Base-by-base conservation (phyloP, 371 early-diverging fungal genomes). In the Mucor lusitanicus region DNA sequence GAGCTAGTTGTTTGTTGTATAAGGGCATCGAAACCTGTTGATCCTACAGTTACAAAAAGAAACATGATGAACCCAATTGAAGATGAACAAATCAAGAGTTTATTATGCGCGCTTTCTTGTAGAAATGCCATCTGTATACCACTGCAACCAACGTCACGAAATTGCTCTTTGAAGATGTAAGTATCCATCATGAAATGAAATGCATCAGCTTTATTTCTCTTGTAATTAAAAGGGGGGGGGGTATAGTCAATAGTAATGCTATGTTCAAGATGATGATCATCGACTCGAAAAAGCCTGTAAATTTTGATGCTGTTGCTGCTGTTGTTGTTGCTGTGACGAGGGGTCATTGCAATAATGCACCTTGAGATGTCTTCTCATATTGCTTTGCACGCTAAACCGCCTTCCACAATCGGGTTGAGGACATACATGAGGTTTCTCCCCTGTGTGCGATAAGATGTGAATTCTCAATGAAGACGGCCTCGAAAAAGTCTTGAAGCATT, bases 11-110 rank as follows among this genome's bases (percentile, higher is more conserved):
- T 78, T 4, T 77, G 69, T 11, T 64, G 53, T 37, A 95, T 79
- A 17, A 97, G 86, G 5, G 80, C 81, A 70, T 94, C 93, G 70
- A 97, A 97, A 0, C 90, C 87, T 6, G 96, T 95, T 9, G 95
- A 91, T 15, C 97, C 97, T 9, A 97, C 96, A 0, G 97, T 96
- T 30, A 95, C 88, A 71, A 95, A 94, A 25, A 67, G n/a, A 23
- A 66, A 65, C 71, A 70, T 70, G 35, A 6, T 15, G 17, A 19
- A 50, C n/a, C 30, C 13, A n/a, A 62, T 39, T 54, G n/a, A 35
- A 15, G 28, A 13, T 5, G 7, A 50, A 64, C 40, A 55, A 57
- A 53, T 23, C 25, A 6, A 40, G 40, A 40, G 40, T 4, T 40
- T 7, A 44, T 53, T 25, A 53, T 12, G n/a, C 48, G 15, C 53